Evolutionary conservation across 768 basidiomycete species (phyloP).

Genomic region (Suillus subaureus): DNA sequence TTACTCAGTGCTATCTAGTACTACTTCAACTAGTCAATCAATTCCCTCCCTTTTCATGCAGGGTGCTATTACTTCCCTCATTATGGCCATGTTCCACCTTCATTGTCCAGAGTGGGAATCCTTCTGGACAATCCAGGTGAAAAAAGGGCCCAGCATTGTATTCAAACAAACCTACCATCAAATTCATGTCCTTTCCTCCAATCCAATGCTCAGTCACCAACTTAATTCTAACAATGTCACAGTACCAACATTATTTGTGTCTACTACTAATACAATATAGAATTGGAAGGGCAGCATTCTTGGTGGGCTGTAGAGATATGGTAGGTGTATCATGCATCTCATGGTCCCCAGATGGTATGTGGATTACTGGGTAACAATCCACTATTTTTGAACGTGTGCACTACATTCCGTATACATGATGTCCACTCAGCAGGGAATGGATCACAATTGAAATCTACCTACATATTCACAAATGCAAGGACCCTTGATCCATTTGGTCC

Average conservation of each 20-base stretch:
- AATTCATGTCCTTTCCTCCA: neutral
- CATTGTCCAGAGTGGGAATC: neutral
- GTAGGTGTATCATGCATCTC: neutral
- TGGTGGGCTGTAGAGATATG: neutral
- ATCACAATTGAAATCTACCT: neutral
- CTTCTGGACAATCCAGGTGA: neutral
- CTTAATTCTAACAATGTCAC: neutral
- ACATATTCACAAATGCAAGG: neutral
- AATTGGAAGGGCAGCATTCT: neutral
- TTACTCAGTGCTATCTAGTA: neutral
- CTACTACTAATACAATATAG: neutral
- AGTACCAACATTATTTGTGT: neutral
- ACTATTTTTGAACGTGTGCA: neutral
- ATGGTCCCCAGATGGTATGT: neutral
- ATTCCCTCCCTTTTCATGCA: neutral
- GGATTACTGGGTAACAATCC: neutral
- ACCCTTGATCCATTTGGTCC: neutral
- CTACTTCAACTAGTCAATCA: neutral
- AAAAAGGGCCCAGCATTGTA: neutral
- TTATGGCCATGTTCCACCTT: neutral
- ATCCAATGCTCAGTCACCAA: neutral
- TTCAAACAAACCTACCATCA: neutral
- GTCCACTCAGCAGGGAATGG: neutral
- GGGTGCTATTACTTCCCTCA: neutral
- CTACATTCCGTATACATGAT: neutral